Percentiles rank a stretch among this genome's conserved stretches.
Evolutionary conservation across 768 basidiomycete genomes (phyloP).

Genomic region (Trametes punicea): DNA sequence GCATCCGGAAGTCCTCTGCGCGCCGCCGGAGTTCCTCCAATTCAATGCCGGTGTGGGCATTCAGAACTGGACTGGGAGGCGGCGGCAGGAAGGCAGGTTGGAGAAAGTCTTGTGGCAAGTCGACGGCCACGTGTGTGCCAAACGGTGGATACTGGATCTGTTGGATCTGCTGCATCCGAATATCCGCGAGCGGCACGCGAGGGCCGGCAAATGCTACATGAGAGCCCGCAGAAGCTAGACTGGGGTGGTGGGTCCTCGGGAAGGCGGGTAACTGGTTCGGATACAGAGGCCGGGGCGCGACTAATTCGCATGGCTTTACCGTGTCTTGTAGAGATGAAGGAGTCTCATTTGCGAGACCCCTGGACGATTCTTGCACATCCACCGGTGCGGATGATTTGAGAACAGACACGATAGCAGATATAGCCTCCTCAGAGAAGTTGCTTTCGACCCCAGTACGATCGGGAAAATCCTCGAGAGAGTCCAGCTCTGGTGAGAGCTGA

Average conservation of each 20-base stretch:
- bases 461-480: background rate
- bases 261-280: background rate
- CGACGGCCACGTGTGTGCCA: background rate
- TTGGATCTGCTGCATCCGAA: background rate
- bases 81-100: background rate
- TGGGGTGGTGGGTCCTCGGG: constrained; percentile 3
- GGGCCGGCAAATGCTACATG: background rate
- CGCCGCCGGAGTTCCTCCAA: constrained; percentile 51
- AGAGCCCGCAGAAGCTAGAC: background rate
- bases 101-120: background rate
- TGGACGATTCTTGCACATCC: background rate
- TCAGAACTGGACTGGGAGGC: constrained; percentile 45
- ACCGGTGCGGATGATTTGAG: constrained; percentile 20
- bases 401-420: constrained; percentile 27
- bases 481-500: background rate
- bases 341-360: background rate
- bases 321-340: background rate
- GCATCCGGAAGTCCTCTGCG: constrained; percentile 51
- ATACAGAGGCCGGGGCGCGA: constrained; percentile 12
- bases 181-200: background rate
- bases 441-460: background rate
- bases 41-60: constrained; percentile 61
- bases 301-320: background rate
- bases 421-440: constrained; percentile 24
- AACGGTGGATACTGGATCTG: background rate